A percentile compares a stretch with the other conserved stretches of the same genome.
Evolutionary conservation across 164 flowering plant genomes (phyloP).

Genomic region (Sedum album): DNA sequence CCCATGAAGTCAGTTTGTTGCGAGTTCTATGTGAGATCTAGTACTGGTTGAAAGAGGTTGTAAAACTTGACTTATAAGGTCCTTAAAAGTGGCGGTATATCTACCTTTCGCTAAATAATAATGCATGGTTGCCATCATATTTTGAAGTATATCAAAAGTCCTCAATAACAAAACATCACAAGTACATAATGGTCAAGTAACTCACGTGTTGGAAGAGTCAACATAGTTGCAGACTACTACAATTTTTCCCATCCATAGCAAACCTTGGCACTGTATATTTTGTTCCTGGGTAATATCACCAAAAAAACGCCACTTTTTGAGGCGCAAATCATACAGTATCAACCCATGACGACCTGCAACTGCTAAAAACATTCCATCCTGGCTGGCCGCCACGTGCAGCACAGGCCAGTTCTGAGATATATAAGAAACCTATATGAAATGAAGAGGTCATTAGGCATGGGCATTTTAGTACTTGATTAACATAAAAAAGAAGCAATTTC

Average conservation of each 20-base stretch:
- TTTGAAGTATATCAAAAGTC: background rate
- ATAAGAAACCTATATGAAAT: conserved; percentile 64
- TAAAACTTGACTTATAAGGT: no score
- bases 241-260: conserved; percentile 94
- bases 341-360: conserved; percentile 95
- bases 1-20: no score
- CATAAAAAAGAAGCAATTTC: conserved; percentile 12
- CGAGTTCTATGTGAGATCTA: no score
- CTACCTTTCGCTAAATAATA: no score
- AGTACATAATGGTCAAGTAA: conserved; percentile 8
- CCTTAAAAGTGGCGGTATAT: no score
- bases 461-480: background rate
- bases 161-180: conserved; percentile 5
- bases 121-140: no score
- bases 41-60: no score
- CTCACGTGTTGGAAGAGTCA: conserved; percentile 81
- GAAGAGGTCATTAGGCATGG: conserved; percentile 16
- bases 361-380: conserved; percentile 92
- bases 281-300: conserved; percentile 97
- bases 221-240: conserved; percentile 87
- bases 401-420: conserved; percentile 98
- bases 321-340: conserved; percentile 72
- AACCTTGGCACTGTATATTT: conserved; percentile 86
- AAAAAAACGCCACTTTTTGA: conserved; percentile 88
- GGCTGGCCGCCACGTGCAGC: conserved; percentile 84